These are phyloP conservation scores for Silene vulgaris DNA, from an alignment of 179 eudicot genomes.

Conservation along the genomic window DNA sequence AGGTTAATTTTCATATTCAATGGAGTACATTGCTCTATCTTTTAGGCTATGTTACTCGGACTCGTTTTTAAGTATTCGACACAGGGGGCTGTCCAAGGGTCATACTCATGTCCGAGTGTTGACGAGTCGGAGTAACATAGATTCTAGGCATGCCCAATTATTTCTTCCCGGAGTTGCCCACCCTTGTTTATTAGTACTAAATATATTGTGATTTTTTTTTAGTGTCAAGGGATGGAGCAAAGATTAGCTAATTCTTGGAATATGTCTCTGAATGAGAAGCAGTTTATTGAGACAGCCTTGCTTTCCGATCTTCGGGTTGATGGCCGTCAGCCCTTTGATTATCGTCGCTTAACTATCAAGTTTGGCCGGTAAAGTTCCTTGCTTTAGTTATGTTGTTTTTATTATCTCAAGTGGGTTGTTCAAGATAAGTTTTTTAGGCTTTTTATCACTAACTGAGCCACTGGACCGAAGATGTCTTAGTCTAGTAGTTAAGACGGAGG, in stretches of 20 bases:
- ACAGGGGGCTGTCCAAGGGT: no score
- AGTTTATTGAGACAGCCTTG: conserved; percentile 67
- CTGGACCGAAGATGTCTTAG: background rate
- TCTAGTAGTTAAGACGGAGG: background rate
- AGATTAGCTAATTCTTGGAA: conserved; percentile 65
- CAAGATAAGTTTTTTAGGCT: background rate
- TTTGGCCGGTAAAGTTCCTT: conserved; percentile 53
- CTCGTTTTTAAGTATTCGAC: no score
- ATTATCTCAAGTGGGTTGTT: background rate
- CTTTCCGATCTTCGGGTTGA: conserved; percentile 67
- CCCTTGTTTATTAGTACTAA: no score
- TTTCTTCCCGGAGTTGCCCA: no score
- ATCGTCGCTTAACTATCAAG: conserved; percentile 60
- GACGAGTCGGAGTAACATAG: no score
- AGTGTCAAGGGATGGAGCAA: conserved; percentile 54
- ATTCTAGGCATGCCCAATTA: no score
- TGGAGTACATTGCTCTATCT: no score
- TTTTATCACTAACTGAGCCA: no score
- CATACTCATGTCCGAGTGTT: no score
- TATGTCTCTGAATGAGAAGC: conserved; percentile 79
- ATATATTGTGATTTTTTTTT: background rate
- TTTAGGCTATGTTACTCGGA: no score
- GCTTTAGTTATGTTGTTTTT: background rate
- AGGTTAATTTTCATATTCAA: no score
- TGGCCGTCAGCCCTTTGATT: conserved; percentile 75